These are phyloP conservation scores for Wilhelminamyces savonicus DNA, from an alignment of 805 yeast genomes.

Conservation along the genomic window DNA sequence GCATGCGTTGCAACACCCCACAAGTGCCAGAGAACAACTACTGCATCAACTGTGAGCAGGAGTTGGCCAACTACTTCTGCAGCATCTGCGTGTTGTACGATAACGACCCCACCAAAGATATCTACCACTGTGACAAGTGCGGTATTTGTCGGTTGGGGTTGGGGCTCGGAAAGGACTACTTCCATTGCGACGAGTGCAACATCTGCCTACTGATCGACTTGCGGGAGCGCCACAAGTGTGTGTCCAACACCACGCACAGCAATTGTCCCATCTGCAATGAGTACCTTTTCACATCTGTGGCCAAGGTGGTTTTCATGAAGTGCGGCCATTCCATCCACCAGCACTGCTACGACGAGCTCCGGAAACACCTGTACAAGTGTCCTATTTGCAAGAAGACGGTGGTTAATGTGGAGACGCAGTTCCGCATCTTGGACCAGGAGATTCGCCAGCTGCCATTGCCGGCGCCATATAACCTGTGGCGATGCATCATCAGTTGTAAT, in stretches of 20 bases:
- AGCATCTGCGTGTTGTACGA: slow-evolving; percentile 75
- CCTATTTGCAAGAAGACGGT: slow-evolving; percentile 86
- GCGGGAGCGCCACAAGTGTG: slow-evolving; percentile 72
- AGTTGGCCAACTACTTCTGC: slow-evolving; percentile 75
- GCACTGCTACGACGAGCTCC: slow-evolving; percentile 71
- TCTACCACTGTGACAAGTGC: slow-evolving; percentile 89
- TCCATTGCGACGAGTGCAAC: slow-evolving; percentile 86
- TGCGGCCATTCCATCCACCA: slow-evolving; percentile 96
- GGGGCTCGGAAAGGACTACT: slow-evolving; percentile 83
- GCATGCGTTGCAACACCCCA: slow-evolving; percentile 73
- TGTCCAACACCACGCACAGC: slow-evolving; percentile 81
- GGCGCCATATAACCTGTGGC: slow-evolving; percentile 70
- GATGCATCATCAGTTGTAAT: slow-evolving; percentile 69
- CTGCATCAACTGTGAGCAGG: slow-evolving; percentile 62
- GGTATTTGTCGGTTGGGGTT: slow-evolving; percentile 89
- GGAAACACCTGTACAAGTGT: slow-evolving; percentile 82
- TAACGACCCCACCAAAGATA: slow-evolving; percentile 68
- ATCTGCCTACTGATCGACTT: slow-evolving; percentile 81
- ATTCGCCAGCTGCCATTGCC: slow-evolving; percentile 74
- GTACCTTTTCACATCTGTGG: slow-evolving; percentile 76
- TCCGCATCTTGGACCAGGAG: slow-evolving; percentile 80
- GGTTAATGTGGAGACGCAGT: slow-evolving; percentile 82
- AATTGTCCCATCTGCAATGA: slow-evolving; percentile 93
- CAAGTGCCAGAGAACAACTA: slow-evolving; percentile 64
- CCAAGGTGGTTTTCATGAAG: slow-evolving; percentile 82